Conservation (phyloP, 768 basidiomycete genomes). For the Boletus rubropictus region DNA sequence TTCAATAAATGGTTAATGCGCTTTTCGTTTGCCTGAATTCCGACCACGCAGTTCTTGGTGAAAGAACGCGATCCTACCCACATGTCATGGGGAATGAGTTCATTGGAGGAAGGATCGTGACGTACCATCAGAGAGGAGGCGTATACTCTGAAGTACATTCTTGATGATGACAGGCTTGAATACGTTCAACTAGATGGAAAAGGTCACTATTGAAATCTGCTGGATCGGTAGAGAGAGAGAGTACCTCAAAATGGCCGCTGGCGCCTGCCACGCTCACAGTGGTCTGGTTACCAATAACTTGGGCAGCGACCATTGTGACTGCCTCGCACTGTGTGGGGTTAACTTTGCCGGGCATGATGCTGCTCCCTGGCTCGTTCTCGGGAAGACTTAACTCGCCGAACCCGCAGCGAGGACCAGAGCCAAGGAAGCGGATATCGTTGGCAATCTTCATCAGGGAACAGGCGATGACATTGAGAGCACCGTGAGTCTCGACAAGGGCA, state of each 20-base stretch:
- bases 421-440: constrained; percentile 97
- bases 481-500: constrained; percentile 94
- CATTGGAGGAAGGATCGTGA: constrained; percentile 4
- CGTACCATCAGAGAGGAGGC: constrained; percentile 85
- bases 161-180: constrained; percentile 99
- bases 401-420: constrained; percentile 95
- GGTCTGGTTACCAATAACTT: constrained; percentile 98
- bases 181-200: constrained; percentile 73
- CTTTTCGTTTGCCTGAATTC: constrained; percentile 94
- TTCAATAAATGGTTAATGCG: constrained; percentile 84
- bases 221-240: constrained; percentile 15
- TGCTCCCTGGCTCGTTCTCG: constrained; percentile 98
- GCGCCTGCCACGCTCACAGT: constrained; percentile 88
- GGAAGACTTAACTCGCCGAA: constrained; percentile 91
- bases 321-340: constrained; percentile 99
- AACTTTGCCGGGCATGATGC: constrained; percentile 99
- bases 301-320: constrained; percentile 96
- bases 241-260: constrained; percentile 94
- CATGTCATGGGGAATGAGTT: constrained; percentile 6
- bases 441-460: constrained; percentile 99
- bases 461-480: constrained; percentile 94
- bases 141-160: constrained; percentile 94
- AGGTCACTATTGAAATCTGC: constrained; percentile 7
- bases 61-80: constrained; percentile 77
- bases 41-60: constrained; percentile 94